Evolutionary conservation across 2,329 filamentous ascomycete genomes (phyloP).

Genomic region (Arthrinium puccinioides): DNA sequence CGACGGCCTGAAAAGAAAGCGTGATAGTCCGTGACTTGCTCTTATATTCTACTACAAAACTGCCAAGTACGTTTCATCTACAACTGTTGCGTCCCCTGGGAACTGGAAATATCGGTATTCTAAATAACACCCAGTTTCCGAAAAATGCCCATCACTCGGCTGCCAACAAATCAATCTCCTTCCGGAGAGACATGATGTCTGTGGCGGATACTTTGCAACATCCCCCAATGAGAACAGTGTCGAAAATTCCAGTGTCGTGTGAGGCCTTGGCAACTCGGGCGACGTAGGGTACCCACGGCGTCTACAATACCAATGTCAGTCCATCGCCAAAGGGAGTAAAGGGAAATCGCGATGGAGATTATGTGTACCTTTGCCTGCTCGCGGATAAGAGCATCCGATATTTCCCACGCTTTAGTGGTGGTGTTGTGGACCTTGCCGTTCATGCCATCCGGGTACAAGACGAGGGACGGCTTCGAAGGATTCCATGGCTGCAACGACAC

Average conservation of each 20-base stretch:
- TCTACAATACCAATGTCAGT: slow-evolving; percentile 9
- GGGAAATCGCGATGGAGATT: no score
- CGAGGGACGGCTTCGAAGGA: slow-evolving; percentile 45
- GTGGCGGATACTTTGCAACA: slow-evolving; percentile 53
- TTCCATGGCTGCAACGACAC: slow-evolving; percentile 22
- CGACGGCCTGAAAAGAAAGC: no score
- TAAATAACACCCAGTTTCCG: no score
- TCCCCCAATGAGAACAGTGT: slow-evolving; percentile 42
- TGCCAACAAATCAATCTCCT: slow-evolving; percentile 23
- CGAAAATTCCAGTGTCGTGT: slow-evolving; percentile 30
- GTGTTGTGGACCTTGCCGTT: slow-evolving; percentile 63
- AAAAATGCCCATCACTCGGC: not conserved
- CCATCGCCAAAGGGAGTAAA: not conserved
- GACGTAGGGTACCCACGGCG: slow-evolving; percentile 39
- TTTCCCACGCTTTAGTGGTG: slow-evolving; percentile 51
- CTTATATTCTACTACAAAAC: no score
- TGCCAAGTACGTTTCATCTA: no score
- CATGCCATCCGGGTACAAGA: slow-evolving; percentile 63
- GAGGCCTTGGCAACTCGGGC: slow-evolving; percentile 31
- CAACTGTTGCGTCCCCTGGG: no score
- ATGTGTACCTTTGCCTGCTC: not conserved
- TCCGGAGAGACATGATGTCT: slow-evolving; percentile 57
- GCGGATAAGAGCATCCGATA: slow-evolving; percentile 20
- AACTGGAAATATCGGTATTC: no score
- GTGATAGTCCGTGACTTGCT: no score